Evolutionary conservation across 2,329 filamentous ascomycete species (phyloP).

Genomic region (Ceratocystis huliohia): DNA sequence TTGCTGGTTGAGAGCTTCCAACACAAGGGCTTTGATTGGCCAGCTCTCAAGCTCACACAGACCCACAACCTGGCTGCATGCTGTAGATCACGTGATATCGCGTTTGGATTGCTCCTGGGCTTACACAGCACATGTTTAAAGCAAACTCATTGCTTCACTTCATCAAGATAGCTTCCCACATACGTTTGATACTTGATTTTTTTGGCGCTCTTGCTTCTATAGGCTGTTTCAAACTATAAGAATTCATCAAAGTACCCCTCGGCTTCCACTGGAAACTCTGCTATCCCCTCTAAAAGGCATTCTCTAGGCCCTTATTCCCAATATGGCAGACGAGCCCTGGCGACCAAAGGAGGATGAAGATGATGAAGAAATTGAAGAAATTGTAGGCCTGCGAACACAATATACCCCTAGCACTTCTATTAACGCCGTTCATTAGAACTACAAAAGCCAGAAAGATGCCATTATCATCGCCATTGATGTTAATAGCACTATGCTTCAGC

Average conservation of each 20-base stretch:
- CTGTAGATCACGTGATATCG: not conserved
- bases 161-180: too few relatives aligned
- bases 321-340: not conserved
- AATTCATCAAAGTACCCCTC: not conserved
- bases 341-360: constrained; percentile 46
- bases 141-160: too few relatives aligned
- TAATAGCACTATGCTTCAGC: constrained; percentile 70
- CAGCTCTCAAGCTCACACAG: not conserved
- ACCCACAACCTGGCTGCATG: not conserved
- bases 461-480: constrained; percentile 92
- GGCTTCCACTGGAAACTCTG: not conserved
- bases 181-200: too few relatives aligned
- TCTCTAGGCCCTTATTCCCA: not conserved
- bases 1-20: not conserved
- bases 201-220: too few relatives aligned
- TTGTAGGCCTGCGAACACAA: constrained; percentile 31
- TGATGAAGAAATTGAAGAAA: constrained; percentile 46
- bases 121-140: not conserved
- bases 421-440: constrained; percentile 44
- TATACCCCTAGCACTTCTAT: not conserved
- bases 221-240: too few relatives aligned
- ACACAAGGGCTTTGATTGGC: not conserved
- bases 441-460: constrained; percentile 91
- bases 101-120: not conserved
- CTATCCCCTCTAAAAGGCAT: not conserved